Percentiles rank a stretch among this genome's conserved stretches.
Conservation (phyloP, 73 alveolate species). For the Urostyla sp. region DNA sequence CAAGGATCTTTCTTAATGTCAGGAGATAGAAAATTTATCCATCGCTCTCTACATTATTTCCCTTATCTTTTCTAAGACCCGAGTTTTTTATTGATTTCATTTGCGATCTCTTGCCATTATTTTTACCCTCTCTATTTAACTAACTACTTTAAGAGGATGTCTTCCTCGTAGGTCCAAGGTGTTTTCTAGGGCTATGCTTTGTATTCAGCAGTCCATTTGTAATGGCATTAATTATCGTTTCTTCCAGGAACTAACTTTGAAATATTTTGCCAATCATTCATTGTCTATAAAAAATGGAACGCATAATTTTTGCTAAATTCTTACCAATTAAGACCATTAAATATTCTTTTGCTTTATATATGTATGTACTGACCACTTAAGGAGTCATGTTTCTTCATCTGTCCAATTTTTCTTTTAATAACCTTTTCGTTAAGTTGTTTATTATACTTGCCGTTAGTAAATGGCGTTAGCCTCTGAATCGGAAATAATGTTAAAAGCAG, state of each 20-base stretch:
- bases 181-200: slow-evolving; percentile 48
- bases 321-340: background rate
- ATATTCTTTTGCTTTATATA: slow-evolving; percentile 26
- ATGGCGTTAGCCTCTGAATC: slow-evolving; percentile 54
- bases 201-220: slow-evolving; percentile 56
- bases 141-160: slow-evolving; percentile 25
- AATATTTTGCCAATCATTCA: slow-evolving; percentile 61
- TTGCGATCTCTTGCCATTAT: slow-evolving; percentile 63
- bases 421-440: background rate
- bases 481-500: background rate
- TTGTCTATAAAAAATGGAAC: slow-evolving; percentile 34
- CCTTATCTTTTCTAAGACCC: slow-evolving; percentile 67
- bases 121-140: slow-evolving; percentile 45
- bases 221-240: slow-evolving; percentile 55
- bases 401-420: slow-evolving; percentile 49
- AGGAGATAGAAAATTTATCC: slow-evolving; percentile 86
- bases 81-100: slow-evolving; percentile 59
- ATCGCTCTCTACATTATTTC: slow-evolving; percentile 90
- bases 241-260: slow-evolving; percentile 62
- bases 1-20: slow-evolving; percentile 80
- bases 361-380: slow-evolving; percentile 52
- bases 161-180: slow-evolving; percentile 65
- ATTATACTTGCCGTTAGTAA: slow-evolving; percentile 3
- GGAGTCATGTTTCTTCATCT: slow-evolving; percentile 47
- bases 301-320: slow-evolving; percentile 22